Conservation (phyloP, 1,284 basidiomycete species). For the Phlebopus sp. region DNA sequence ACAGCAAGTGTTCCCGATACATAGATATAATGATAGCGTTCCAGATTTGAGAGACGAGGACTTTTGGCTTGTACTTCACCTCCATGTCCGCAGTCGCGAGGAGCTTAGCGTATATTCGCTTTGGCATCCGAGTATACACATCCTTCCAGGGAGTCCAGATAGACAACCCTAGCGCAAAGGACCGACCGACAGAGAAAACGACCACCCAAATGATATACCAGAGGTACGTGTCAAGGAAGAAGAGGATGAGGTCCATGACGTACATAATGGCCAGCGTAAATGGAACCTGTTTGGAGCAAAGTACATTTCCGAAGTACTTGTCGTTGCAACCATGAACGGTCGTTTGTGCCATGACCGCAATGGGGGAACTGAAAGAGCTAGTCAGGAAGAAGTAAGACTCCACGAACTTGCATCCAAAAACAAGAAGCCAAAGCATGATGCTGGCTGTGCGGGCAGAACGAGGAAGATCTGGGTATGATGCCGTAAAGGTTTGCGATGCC, state of each 20-base stretch:
- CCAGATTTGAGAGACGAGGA: constrained; percentile 96
- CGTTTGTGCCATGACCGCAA: constrained; percentile 90
- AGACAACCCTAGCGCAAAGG: constrained; percentile 86
- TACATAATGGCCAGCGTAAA: constrained; percentile 96
- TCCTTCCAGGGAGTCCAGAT: constrained; percentile 99
- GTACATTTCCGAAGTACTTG: constrained; percentile 69
- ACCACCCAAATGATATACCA: constrained; percentile 98
- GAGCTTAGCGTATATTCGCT: constrained; percentile 94
- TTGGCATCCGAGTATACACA: constrained; percentile 91
- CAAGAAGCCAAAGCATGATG: constrained; percentile 82
- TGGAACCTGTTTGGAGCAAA: constrained; percentile 87
- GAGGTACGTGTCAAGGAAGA: constrained; percentile 97
- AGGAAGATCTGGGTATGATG: constrained; percentile 82
- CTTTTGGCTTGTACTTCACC: constrained; percentile 97
- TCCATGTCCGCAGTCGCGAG: constrained; percentile 94
- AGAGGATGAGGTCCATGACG: constrained; percentile 90
- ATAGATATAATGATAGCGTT: constrained; percentile 98
- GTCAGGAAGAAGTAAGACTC: constrained; percentile 98
- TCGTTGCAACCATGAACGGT: constrained; percentile 86
- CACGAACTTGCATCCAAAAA: constrained; percentile 89
- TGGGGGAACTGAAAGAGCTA: constrained; percentile 86
- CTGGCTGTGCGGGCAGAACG: constrained; percentile 72
- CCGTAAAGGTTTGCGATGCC: constrained; percentile 95
- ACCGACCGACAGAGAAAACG: constrained; percentile 87
- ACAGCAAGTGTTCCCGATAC: constrained; percentile 95